phyloP scores from a whole-genome alignment of 495 filamentous ascomycete species.

The Aspergillus bertholletiae region DNA sequence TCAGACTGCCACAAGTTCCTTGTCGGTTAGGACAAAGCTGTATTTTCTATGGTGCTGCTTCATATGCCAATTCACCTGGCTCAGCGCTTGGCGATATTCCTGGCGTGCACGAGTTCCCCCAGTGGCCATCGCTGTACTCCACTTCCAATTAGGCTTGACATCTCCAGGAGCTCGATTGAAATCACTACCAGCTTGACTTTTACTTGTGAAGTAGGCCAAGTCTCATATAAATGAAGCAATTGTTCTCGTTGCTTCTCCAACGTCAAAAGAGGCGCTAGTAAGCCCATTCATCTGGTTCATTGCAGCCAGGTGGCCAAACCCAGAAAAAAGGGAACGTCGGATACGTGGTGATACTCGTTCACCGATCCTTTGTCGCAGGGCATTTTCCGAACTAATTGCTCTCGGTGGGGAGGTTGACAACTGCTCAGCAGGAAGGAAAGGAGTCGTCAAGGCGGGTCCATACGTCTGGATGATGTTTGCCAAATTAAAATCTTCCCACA shows the following conservation, averaged over 20 bases:
- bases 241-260: neutral
- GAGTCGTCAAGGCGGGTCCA: neutral
- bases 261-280: neutral
- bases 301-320: neutral
- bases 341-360: neutral
- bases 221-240: neutral
- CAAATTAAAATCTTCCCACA: neutral
- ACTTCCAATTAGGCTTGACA: conserved; percentile 1
- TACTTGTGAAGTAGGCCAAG: neutral
- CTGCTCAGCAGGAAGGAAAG: neutral
- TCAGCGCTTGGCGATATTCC: too few species aligned
- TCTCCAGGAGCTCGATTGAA: conserved; percentile 2
- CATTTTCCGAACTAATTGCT: neutral
- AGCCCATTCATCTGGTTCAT: neutral
- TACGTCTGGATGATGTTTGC: neutral
- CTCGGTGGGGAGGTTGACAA: neutral
- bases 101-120: too few species aligned
- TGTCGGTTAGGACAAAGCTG: too few species aligned
- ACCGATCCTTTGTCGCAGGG: neutral
- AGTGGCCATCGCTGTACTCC: neutral
- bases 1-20: too few species aligned
- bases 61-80: too few species aligned
- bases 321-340: neutral
- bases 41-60: too few species aligned
- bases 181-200: neutral